These are phyloP conservation scores for Wickerhamomyces tratensis DNA, from an alignment of 805 yeast genomes.

Conservation along the genomic window DNA sequence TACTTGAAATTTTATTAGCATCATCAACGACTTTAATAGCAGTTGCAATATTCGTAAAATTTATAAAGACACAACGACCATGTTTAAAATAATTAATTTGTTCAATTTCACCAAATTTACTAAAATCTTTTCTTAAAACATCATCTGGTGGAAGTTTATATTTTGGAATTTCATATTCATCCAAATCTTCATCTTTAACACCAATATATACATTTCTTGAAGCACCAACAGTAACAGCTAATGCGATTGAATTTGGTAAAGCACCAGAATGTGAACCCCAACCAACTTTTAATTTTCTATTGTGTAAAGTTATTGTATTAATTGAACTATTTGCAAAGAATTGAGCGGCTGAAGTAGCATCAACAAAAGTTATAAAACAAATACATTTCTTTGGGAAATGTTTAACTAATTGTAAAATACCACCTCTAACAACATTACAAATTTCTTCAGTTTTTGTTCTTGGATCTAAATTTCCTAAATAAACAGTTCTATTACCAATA, in stretches of 20 bases:
- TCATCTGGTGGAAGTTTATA: slow-evolving; percentile 35
- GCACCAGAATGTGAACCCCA: slow-evolving; percentile 69
- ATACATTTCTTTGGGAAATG: slow-evolving; percentile 40
- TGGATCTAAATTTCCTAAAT: slow-evolving; percentile 56
- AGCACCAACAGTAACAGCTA: slow-evolving; percentile 67
- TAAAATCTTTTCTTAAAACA: slow-evolving; percentile 48
- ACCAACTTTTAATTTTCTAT: slow-evolving; percentile 52
- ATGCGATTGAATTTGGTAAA: slow-evolving; percentile 39
- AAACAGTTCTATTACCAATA: slow-evolving; percentile 62
- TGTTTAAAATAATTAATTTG: slow-evolving; percentile 66
- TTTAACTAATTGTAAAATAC: slow-evolving; percentile 54
- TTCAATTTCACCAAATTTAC: slow-evolving; percentile 60
- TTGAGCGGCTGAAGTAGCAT: slow-evolving; percentile 53
- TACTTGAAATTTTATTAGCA: slow-evolving; percentile 31
- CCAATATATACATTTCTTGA: slow-evolving; percentile 74
- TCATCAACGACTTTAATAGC: slow-evolving; percentile 58
- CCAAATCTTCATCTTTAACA: slow-evolving; percentile 25
- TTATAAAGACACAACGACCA: slow-evolving; percentile 67
- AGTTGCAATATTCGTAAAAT: slow-evolving; percentile 51
- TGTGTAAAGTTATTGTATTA: slow-evolving; percentile 53
- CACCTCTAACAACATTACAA: slow-evolving; percentile 71
- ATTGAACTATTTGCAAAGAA: slow-evolving; percentile 51
- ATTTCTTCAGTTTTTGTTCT: slow-evolving; percentile 61
- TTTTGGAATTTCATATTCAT: slow-evolving; percentile 9
- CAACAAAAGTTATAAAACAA: slow-evolving; percentile 64